Evolutionary conservation across 768 basidiomycete genomes (phyloP), one percentile per base, ranked within the genome.

Genomic region (Amanita phalloides): DNA sequence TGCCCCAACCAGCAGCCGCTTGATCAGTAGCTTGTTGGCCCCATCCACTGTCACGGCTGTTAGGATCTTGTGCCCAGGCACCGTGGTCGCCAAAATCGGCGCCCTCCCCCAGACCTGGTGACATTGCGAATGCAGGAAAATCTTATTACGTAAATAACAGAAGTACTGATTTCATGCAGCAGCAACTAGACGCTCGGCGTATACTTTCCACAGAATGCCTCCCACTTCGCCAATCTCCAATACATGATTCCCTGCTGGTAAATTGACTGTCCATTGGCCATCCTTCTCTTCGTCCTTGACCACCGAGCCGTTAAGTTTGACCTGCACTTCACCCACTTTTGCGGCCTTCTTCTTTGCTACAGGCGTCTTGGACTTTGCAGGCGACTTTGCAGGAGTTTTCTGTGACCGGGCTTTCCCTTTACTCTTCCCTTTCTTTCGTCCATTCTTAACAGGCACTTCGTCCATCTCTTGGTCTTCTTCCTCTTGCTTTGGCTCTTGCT

Each of bases 191-290:
- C 79, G 72, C 57, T 81, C 77, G 39, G 82, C 66, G 61, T 84
- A 84, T 21, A 85, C 70, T 64, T 82, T 86, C 86, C 86, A 88
- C 23, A 78, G 63, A 57, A 79, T 62, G 8, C 84, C 84, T 32
- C 77, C 81, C 58, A 74, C 75, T 68, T 86, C 84, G 32, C 87
- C 86, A 23, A 91, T 67, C 63, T 90, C 89, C 26, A 91, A 62
- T 14, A 79, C 66, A 57, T 78, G 86, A 4, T 70, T 58, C 11
- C 89, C 89, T 3, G 69, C 61, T 1, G 76, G 70, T 14, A 88
- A 65, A 14, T 75, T 73, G 13, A 87, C 66, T 57, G 75, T 73
- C 89, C 88, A 90, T 48, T 74, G 65, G 1, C 76, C 76, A 42
- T 69, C 64, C 14, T 68, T 64, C 23, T 72, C 63, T 43, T 71